Base-by-base conservation (phyloP, 345 rosid genomes). In the Dimocarpus longan region DNA sequence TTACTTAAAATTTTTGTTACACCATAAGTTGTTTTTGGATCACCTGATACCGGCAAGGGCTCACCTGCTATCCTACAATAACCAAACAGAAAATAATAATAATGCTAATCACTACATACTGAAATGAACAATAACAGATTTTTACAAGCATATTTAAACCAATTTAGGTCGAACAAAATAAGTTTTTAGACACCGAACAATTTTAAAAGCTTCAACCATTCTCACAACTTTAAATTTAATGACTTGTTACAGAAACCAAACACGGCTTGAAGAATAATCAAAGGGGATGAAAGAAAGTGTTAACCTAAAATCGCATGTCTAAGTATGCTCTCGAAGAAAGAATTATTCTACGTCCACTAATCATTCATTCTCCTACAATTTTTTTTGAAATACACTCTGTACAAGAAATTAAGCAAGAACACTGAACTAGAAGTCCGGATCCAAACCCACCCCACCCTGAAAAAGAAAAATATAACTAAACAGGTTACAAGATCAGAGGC, bases 61-160 rank as follows among this genome's bases (percentile, higher is more conserved):
- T 75, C 82, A 80, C 78, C 80, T 66, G 84, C 76, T 79, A 71
- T 66, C 83, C 90, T 90, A 83, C 84, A 82, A 76, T 70, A 84
- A 65, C 68, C 63, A 48, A 75, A 75, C 19, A 75, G 8, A 32
- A 43, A 26, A 60, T 15, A 32, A 13, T 62, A 74, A 63, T 26
- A 66, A 68, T 4, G 1, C 28, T 26, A 43, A 24, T 3, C 43
- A 39, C 60, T 56, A 52, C 26, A 16, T 40, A 64, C 54, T 11
- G 69, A 82, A 79, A 68, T 11, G 8, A 73, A 18, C 32, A 54
- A 52, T 54, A 65, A 26, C 21, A n/a, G 70, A 40, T 12, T 80
- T 59, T 71, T 44, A 54, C 26, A 26, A 70, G 10, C 43, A 37
- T 52, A n/a, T 44, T 39, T 12, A 59, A n/a, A 74, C 67, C 48